Conservation (phyloP, 2,329 filamentous ascomycete genomes). For the Verticillium tricorpus region DNA sequence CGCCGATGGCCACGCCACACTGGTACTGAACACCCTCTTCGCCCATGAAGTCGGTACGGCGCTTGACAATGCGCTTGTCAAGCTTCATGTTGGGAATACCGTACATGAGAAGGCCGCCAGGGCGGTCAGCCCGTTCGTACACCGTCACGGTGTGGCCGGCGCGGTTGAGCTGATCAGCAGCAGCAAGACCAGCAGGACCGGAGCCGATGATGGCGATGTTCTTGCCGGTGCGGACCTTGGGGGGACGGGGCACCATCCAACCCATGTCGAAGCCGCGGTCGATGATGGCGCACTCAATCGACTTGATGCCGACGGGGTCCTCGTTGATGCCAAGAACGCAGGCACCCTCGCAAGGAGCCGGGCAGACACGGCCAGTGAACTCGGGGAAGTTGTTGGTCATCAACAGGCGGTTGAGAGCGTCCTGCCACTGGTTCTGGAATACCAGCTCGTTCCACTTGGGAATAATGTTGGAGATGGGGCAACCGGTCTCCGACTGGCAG, state of each 20-base stretch:
- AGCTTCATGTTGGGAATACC: constrained; percentile 99
- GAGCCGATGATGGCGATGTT: constrained; percentile 86
- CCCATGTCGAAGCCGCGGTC: constrained; percentile 97
- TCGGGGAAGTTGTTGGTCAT: constrained; percentile 99
- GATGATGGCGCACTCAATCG: constrained; percentile 96
- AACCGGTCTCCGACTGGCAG: constrained; percentile 94
- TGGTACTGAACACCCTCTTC: constrained; percentile 82
- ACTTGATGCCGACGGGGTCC: constrained; percentile 96
- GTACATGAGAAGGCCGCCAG: constrained; percentile 94
- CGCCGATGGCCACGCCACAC: constrained; percentile 72
- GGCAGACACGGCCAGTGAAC: constrained; percentile 95
- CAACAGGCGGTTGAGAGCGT: constrained; percentile 83
- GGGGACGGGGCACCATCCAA: constrained; percentile 87
- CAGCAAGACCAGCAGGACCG: constrained; percentile 84
- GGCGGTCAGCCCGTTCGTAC: constrained; percentile 87
- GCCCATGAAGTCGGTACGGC: constrained; percentile 91
- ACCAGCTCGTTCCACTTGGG: constrained; percentile 93
- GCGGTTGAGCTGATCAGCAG: constrained; percentile 90
- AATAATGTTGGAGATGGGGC: constrained; percentile 95
- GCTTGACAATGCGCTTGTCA: constrained; percentile 95
- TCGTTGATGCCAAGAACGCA: constrained; percentile 96
- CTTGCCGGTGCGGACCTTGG: constrained; percentile 79
- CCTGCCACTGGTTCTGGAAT: constrained; percentile 74
- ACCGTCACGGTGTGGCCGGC: constrained; percentile 85
- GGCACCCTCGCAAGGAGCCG: constrained; percentile 92